Conservation (phyloP, 164 flowering plant genomes). For the Taxillus chinensis region DNA sequence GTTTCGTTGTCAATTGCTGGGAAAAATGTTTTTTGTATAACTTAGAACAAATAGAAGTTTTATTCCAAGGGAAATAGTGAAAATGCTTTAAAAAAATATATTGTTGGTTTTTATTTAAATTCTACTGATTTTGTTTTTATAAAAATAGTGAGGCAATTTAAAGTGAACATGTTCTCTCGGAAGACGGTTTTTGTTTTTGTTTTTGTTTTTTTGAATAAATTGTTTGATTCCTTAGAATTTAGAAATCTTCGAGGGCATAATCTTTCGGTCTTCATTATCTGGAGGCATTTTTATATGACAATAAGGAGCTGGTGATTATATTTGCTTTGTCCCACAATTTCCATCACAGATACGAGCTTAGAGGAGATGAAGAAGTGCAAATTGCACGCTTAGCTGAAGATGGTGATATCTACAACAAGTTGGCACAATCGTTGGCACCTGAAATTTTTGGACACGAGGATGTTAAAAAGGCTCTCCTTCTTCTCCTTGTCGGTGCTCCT, state of each 20-base stretch:
- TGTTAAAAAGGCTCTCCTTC: constrained; percentile 93
- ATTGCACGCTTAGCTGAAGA: constrained; percentile 80
- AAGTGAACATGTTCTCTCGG: no score
- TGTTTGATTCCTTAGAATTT: neutral
- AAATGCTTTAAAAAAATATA: no score
- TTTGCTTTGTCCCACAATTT: constrained; percentile 3
- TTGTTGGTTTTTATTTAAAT: no score
- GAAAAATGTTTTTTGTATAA: no score
- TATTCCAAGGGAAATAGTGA: no score
- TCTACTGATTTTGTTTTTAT: no score
- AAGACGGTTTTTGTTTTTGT: neutral
- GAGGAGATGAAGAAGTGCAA: constrained; percentile 81
- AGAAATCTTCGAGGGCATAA: no score
- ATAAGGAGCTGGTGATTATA: neutral
- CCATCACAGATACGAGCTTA: constrained; percentile 61
- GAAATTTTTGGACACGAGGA: constrained; percentile 99
- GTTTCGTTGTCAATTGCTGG: no score
- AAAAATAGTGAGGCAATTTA: no score
- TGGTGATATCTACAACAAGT: constrained; percentile 88
- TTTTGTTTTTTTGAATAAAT: neutral
- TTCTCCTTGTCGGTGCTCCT: constrained; percentile 98
- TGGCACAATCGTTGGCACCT: constrained; percentile 88
- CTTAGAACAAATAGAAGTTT: no score
- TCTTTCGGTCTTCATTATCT: no score
- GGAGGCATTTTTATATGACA: no score